These are phyloP conservation scores for Trebouxia sp. DNA, from an alignment of 139 green algal genomes.

Conservation along the genomic window DNA sequence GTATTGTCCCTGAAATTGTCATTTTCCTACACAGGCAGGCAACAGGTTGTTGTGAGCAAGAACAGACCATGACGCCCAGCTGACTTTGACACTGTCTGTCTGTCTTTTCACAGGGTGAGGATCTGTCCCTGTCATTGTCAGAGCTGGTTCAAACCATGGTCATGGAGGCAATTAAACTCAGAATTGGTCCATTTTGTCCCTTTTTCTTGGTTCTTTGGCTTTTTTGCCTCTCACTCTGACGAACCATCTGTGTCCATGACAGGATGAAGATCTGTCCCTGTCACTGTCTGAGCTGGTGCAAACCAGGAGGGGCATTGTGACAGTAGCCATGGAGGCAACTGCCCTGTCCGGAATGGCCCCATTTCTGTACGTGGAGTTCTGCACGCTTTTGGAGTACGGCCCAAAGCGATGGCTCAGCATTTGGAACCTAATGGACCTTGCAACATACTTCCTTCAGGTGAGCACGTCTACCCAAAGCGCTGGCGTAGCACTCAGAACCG, in stretches of 20 bases:
- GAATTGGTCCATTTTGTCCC: slow-evolving; percentile 62
- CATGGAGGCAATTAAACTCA: slow-evolving; percentile 39
- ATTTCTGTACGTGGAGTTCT: slow-evolving; percentile 53
- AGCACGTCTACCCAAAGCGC: too few relatives aligned
- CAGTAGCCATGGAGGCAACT: slow-evolving; percentile 37
- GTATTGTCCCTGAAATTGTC: too few relatives aligned
- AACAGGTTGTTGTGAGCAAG: too few relatives aligned
- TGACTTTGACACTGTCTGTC: too few relatives aligned
- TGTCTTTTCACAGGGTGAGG: not conserved
- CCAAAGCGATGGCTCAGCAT: slow-evolving; percentile 39
- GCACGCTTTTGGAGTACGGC: slow-evolving; percentile 48
- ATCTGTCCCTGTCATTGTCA: slow-evolving; percentile 23
- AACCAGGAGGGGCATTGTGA: slow-evolving; percentile 39
- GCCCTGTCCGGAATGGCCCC: slow-evolving; percentile 52
- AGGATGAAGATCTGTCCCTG: slow-evolving; percentile 40
- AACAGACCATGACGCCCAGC: too few relatives aligned
- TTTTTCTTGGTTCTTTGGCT: too few relatives aligned
- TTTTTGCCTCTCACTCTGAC: too few relatives aligned
- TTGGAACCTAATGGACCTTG: slow-evolving; percentile 60
- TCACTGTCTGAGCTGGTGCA: slow-evolving; percentile 43
- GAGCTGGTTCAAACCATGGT: slow-evolving; percentile 49
- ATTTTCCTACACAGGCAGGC: too few relatives aligned
- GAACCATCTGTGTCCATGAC: too few relatives aligned
- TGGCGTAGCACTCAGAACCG: too few relatives aligned
- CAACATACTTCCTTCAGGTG: slow-evolving; percentile 51